Evolutionary conservation across 2,329 filamentous ascomycete species (phyloP).

Genomic region (Stromatinia cepivora): DNA sequence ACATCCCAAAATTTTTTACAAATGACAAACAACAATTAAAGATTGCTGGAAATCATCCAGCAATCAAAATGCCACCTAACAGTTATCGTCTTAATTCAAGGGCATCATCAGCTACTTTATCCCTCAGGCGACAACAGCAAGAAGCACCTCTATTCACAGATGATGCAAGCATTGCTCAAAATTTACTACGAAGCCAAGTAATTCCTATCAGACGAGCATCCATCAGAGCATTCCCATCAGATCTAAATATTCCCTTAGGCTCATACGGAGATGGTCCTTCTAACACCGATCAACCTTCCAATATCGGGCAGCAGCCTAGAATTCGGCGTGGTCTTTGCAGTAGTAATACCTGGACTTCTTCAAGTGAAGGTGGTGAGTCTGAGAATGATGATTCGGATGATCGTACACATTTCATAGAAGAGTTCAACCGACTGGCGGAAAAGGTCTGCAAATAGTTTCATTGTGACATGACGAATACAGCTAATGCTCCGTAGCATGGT

Average conservation of each 20-base stretch:
- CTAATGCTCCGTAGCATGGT: slow-evolving; percentile 49
- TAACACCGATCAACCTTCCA: neutral
- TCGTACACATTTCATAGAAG: slow-evolving; percentile 51
- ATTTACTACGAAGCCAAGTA: slow-evolving; percentile 30
- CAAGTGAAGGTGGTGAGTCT: slow-evolving; percentile 50
- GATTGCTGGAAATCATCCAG: slow-evolving; percentile 17
- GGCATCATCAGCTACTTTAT: slow-evolving; percentile 36
- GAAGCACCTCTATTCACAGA: slow-evolving; percentile 25
- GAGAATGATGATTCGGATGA: slow-evolving; percentile 54
- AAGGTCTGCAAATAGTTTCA: slow-evolving; percentile 46
- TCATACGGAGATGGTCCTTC: slow-evolving; percentile 8
- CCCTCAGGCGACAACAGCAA: slow-evolving; percentile 27
- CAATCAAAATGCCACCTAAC: slow-evolving; percentile 39
- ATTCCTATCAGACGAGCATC: slow-evolving; percentile 31
- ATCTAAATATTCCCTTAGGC: slow-evolving; percentile 14
- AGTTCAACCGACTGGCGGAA: slow-evolving; percentile 61
- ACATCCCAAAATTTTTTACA: neutral
- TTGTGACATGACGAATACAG: neutral
- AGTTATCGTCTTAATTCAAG: slow-evolving; percentile 32
- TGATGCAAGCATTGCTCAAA: slow-evolving; percentile 35
- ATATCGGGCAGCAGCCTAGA: neutral
- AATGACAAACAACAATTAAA: slow-evolving; percentile 1
- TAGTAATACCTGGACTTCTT: slow-evolving; percentile 60
- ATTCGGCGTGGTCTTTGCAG: slow-evolving; percentile 27
- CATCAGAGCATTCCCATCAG: slow-evolving; percentile 21